phyloP scores from a whole-genome alignment of 192 early-diverging fungal species.

The Endogone sp. region DNA sequence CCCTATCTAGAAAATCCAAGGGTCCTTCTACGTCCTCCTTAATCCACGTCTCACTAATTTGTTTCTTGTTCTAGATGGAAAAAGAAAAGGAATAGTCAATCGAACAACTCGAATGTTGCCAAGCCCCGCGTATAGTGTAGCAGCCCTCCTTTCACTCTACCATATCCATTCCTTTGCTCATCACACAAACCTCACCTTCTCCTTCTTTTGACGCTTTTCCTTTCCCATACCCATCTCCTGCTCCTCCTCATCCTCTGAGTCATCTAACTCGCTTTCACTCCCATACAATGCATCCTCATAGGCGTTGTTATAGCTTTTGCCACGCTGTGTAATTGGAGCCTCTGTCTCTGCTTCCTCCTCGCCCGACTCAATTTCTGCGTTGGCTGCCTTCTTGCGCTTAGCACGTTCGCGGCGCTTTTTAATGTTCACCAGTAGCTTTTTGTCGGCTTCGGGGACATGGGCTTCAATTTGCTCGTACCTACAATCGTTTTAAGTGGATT shows the following conservation, averaged over 20 bases:
- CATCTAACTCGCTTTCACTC: slow-evolving; percentile 86
- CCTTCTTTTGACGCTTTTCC: not conserved
- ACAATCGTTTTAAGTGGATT: not conserved
- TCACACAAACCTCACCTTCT: not conserved
- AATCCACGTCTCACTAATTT: not conserved
- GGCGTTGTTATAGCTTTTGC: slow-evolving; percentile 61
- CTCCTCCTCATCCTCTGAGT: slow-evolving; percentile 62
- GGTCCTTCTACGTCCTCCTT: slow-evolving; percentile 62
- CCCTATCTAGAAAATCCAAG: slow-evolving; percentile 88
- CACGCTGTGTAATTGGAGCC: slow-evolving; percentile 32
- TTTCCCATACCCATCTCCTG: slow-evolving; percentile 17
- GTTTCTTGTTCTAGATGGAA: not conserved
- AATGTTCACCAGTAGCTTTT: slow-evolving; percentile 89
- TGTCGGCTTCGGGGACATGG: slow-evolving; percentile 81
- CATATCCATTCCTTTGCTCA: too few species aligned
- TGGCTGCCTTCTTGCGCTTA: slow-evolving; percentile 68
- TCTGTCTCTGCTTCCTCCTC: slow-evolving; percentile 41
- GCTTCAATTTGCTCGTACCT: slow-evolving; percentile 73
- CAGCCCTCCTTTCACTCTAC: too few species aligned
- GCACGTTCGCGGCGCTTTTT: slow-evolving; percentile 81
- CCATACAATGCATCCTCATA: slow-evolving; percentile 92
- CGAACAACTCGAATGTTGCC: too few species aligned
- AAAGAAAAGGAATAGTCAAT: not conserved
- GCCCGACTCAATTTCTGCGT: slow-evolving; percentile 21
- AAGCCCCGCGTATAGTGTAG: too few species aligned